These are phyloP conservation scores for Plasmodium yoelii DNA, from an alignment of 169 alveolate species.

Conservation along the genomic window DNA sequence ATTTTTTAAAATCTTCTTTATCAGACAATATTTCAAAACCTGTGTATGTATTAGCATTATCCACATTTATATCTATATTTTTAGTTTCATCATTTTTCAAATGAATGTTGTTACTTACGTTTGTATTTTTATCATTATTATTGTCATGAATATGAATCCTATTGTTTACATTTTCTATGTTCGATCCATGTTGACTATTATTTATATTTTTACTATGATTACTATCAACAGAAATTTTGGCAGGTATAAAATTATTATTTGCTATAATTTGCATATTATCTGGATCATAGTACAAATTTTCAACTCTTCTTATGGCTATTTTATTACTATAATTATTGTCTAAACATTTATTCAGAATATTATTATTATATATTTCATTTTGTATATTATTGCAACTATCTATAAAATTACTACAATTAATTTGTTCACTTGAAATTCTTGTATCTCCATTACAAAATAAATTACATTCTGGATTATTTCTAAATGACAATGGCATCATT, in stretches of 20 bases:
- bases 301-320: no score
- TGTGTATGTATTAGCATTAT: not conserved
- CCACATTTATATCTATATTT: not conserved
- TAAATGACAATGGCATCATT: not conserved
- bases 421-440: not conserved
- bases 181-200: no score
- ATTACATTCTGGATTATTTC: not conserved
- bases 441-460: conserved; percentile 20
- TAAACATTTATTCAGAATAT: no score
- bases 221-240: no score
- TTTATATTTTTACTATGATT: no score
- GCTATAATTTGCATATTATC: no score
- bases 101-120: not conserved
- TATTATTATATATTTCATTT: conserved; percentile 1
- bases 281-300: no score
- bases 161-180: no score
- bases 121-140: not conserved
- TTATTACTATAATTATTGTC: no score
- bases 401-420: conserved; percentile 3
- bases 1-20: conserved; percentile 47
- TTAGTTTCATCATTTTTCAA: not conserved
- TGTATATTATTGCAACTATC: not conserved
- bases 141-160: not conserved
- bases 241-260: no score
- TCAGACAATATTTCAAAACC: conserved; percentile 62